Conservation (phyloP, 1,284 basidiomycete species). For the Boletus mariae region DNA sequence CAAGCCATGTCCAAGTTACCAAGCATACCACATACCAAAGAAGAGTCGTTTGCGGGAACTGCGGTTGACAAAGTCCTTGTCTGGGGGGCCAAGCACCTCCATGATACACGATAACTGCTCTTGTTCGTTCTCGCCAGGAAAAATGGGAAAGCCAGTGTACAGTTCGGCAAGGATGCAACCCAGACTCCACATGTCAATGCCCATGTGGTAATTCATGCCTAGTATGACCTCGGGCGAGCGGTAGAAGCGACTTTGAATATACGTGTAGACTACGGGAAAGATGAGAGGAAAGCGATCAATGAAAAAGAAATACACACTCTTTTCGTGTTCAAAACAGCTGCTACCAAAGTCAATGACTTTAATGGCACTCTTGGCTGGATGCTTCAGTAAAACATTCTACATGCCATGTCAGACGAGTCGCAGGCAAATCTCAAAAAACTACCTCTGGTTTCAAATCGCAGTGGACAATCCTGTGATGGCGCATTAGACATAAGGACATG, state of each 20-base stretch:
- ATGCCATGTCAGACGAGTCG: constrained; percentile 11
- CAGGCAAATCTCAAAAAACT: constrained; percentile 20
- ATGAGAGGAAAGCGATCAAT: constrained; percentile 12
- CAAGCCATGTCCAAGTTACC: not conserved
- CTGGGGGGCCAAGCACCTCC: constrained; percentile 96
- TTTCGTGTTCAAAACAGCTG: constrained; percentile 98
- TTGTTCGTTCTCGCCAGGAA: constrained; percentile 99
- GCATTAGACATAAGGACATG: constrained; percentile 86
- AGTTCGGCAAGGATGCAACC: constrained; percentile 98
- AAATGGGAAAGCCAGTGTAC: constrained; percentile 98
- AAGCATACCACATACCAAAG: constrained; percentile 67
- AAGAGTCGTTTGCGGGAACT: constrained; percentile 94
- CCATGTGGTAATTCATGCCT: constrained; percentile 94
- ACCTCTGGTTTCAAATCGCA: constrained; percentile 99
- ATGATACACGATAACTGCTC: constrained; percentile 99
- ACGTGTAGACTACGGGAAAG: constrained; percentile 78
- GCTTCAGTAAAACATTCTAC: constrained; percentile 91
- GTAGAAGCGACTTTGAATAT: constrained; percentile 96
- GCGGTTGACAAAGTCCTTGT: constrained; percentile 91
- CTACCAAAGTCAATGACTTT: constrained; percentile 99
- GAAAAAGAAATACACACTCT: constrained; percentile 61
- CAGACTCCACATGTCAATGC: constrained; percentile 96
- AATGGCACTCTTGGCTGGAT: constrained; percentile 94
- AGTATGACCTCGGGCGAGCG: constrained; percentile 93
- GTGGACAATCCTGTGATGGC: constrained; percentile 97